A percentile compares a stretch with the other conserved stretches of the same genome.
Evolutionary conservation across 345 rosid species (phyloP).

Genomic region (Brassica rapa): DNA sequence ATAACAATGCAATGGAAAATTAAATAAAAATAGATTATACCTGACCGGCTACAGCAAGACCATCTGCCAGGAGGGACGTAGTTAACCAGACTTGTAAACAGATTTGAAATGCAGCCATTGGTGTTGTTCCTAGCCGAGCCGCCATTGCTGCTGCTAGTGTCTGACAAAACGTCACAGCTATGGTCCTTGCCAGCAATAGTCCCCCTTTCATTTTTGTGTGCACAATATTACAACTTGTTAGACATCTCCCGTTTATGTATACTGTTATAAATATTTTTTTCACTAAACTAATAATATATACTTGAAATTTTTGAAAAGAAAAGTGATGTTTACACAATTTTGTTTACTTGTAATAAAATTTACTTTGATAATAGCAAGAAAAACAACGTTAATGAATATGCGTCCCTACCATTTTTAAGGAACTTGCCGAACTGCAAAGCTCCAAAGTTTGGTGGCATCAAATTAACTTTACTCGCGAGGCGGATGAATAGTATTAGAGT

Average conservation of each 20-base stretch:
- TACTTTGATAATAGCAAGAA: constrained; percentile 1
- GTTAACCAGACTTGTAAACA: constrained; percentile 97
- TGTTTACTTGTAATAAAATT: neutral
- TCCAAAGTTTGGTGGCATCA: neutral
- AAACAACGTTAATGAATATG: neutral
- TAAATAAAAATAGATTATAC: constrained; percentile 38
- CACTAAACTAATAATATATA: neutral
- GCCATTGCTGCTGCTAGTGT: constrained; percentile 94
- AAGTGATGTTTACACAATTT: neutral
- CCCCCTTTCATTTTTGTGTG: constrained; percentile 47
- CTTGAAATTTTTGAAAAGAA: neutral
- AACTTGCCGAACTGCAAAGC: neutral
- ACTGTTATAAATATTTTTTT: neutral
- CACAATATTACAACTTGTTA: constrained; percentile 9
- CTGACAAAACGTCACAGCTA: constrained; percentile 90
- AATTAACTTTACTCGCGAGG: neutral
- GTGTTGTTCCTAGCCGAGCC: constrained; percentile 74
- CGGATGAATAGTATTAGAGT: neutral
- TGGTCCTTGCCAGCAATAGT: constrained; percentile 64
- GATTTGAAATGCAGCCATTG: constrained; percentile 93
- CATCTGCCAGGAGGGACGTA: constrained; percentile 95
- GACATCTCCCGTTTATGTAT: constrained; percentile 3
- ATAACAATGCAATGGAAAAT: neutral
- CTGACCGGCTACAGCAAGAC: constrained; percentile 97
- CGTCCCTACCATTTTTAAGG: neutral